phyloP scores from a whole-genome alignment of 177 flowering plant species.

The Vitis hybrid region DNA sequence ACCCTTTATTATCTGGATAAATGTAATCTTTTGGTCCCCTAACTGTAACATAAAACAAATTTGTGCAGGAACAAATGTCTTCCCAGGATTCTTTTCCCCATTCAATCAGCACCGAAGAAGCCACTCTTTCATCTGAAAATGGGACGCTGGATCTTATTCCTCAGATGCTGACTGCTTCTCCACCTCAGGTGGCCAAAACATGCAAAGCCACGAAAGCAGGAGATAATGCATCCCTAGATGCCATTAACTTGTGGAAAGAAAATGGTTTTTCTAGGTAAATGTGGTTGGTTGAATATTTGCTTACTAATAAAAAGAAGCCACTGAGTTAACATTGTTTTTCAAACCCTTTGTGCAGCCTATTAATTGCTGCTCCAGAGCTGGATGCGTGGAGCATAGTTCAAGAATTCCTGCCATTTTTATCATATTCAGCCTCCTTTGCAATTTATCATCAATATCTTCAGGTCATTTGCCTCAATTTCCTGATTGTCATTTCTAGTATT shows the following conservation, averaged over 20 bases:
- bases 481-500: background rate
- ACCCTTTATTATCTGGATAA: background rate
- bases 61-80: slow-evolving; percentile 33
- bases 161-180: slow-evolving; percentile 22
- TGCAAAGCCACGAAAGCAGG: slow-evolving; percentile 66
- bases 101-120: slow-evolving; percentile 30
- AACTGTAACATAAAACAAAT: slow-evolving; percentile 5
- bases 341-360: slow-evolving; percentile 51
- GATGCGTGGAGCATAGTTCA: slow-evolving; percentile 72
- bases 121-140: slow-evolving; percentile 27
- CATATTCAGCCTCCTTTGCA: slow-evolving; percentile 91
- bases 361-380: slow-evolving; percentile 85
- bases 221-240: slow-evolving; percentile 55
- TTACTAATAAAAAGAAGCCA: slow-evolving; percentile 5
- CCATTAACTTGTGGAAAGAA: slow-evolving; percentile 64
- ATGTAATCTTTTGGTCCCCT: slow-evolving; percentile 13
- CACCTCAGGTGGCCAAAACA: slow-evolving; percentile 17
- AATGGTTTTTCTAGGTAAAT: slow-evolving; percentile 88
- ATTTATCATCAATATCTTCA: slow-evolving; percentile 91
- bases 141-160: slow-evolving; percentile 23
- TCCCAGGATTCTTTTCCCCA: slow-evolving; percentile 6
- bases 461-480: slow-evolving; percentile 39
- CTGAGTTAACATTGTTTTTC: slow-evolving; percentile 2
- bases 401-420: slow-evolving; percentile 74
- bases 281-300: background rate